Base-by-base conservation (phyloP, 768 basidiomycete genomes). In the Boletus rufocinnamomeus region DNA sequence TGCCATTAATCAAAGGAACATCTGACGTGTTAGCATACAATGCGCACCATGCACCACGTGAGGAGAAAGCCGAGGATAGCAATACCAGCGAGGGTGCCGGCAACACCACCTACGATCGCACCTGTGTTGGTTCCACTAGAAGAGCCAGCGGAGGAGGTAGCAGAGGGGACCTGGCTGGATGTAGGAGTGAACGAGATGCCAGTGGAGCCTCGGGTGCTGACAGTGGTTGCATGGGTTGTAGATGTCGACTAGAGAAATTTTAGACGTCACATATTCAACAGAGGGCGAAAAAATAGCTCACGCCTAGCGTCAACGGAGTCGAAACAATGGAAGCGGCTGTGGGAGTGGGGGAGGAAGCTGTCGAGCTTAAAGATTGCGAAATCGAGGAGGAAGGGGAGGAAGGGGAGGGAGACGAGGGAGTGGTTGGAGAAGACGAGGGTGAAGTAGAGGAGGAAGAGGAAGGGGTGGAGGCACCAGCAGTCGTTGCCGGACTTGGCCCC, bases 11-110 rank as follows among this genome's bases (percentile, higher is more conserved):
- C 52, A 55, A 28, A 40, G 54, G 41, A 34, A 57, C 8, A 54
- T 52, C 2, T 38, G 23, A 48, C 1, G 17, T 48, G 47, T 50
- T 32, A 21, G 2, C 3, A 54, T 38, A 44, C 2, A 35, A 48
- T 43, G 63, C 81, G 64, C 58, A 83, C 84, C 58, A 84, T 58
- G 62, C 79, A 76, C 73, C 77, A 83, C 51, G 75, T 76, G 56
- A 82, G 55, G 10, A 77, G 68, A 58, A 82, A 75, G 30, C 75
- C 69, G 28, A 74, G 57, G 41, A 57, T 66, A 10, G 77, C 77
- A 30, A 83, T 60, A 21, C 76, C 83, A 6, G 75, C 67, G 2
- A 85, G 63, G 30, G 74, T 78, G 14, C 80, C 84, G 27, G 75
- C 78, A 38, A 85, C 68, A 43, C 79, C 82, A 14, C 76, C 77